Evolutionary conservation across 164 flowering plant genomes (phyloP), one percentile per base, ranked within the genome.

Genomic region (Chimonanthus salicifolius): DNA sequence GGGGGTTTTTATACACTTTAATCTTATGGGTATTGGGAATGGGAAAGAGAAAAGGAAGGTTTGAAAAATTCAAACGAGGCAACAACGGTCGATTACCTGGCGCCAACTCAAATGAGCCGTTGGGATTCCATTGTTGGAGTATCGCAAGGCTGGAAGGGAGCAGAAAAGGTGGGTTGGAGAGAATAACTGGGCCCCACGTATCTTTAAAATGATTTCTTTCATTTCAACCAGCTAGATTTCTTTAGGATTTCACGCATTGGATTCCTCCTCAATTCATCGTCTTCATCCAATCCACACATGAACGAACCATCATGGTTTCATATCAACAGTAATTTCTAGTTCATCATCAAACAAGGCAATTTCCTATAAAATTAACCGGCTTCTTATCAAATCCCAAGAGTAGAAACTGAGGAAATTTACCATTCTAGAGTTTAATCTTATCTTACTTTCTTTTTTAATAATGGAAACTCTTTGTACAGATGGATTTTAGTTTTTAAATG

Each of bases 51-150:
- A 33, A 33, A 33, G 33, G 33, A 0, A 0, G 33, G 49, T 45
- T 43, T 46, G 66, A 76, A 75, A 71, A 20, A 47, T 46, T 51
- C 79, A 80, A 68, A 48, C 15, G 15, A n/a, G n/a, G 10, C 60
- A 70, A 64, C 73, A 84, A 84, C 88, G 87, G 87, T 86, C 69
- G 75, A 74, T 33, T 73, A 82, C 58, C 83, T 84, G 88, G 79
- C 71, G 58, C 85, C 87, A 83, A 74, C 86, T 80, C 74, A 50
- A 60, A 58, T 45, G 77, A 83, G 84, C 82, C 85, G 86, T 82
- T 82, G 74, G 69, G 76, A 77, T 76, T 74, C 72, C 76, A 68
- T 58, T 66, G 48, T 18, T 6, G 21, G 48, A 33, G 68, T 66
- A 44, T 44, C 74, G 81, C 82, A 72, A 76, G 81, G 73, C 83